These are phyloP conservation scores for Asclepias syriaca DNA, from an alignment of 257 asterid species.

Conservation along the genomic window DNA sequence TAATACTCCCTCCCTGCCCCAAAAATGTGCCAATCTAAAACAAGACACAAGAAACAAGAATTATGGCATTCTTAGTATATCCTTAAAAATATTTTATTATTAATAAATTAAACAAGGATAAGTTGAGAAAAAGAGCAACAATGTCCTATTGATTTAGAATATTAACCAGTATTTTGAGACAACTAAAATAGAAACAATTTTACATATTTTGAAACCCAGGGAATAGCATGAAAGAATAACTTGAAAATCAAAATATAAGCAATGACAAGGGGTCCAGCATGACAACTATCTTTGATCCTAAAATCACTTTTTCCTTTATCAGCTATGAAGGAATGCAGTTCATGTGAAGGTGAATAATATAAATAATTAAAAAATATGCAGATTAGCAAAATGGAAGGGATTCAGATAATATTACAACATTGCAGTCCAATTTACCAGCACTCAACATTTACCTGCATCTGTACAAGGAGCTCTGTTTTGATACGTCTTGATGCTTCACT, in stretches of 20 bases:
- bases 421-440: neutral
- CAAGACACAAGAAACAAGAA: too few species aligned
- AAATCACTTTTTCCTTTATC: neutral
- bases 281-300: neutral
- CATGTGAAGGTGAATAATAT: neutral
- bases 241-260: neutral
- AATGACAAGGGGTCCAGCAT: neutral
- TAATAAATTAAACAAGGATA: too few species aligned
- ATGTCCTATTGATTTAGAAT: too few species aligned
- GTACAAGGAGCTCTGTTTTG: conserved; percentile 93
- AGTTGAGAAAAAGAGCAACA: too few species aligned
- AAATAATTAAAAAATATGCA: neutral
- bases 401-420: neutral
- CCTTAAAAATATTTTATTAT: too few species aligned
- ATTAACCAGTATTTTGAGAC: too few species aligned
- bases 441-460: conserved; percentile 79
- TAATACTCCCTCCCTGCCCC: too few species aligned
- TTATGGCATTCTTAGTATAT: too few species aligned
- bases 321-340: neutral
- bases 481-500: conserved; percentile 99
- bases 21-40: too few species aligned
- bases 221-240: neutral
- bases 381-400: neutral
- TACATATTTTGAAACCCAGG: too few species aligned
- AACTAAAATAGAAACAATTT: too few species aligned